A percentile compares a stretch with the other conserved stretches of the same genome.
phyloP scores from a whole-genome alignment of 805 yeast species.

The Kuraishia hungarica region DNA sequence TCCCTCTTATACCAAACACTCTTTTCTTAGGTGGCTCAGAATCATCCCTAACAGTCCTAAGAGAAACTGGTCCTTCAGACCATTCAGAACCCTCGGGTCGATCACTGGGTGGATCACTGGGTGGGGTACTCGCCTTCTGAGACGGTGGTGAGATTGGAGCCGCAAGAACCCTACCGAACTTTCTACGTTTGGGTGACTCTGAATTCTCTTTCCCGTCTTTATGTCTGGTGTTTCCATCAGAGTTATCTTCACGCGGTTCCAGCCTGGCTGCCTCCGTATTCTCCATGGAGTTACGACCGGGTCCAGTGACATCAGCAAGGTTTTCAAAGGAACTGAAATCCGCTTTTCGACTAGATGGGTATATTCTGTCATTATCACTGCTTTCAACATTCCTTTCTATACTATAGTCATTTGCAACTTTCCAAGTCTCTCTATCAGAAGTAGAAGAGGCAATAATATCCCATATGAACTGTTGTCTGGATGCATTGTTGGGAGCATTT shows the following conservation, averaged over 20 bases:
- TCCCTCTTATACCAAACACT: not conserved
- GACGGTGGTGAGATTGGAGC: not conserved
- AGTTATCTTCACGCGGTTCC: no score
- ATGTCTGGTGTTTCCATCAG: not conserved
- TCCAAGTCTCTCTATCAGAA: conserved; percentile 3
- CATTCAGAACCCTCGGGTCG: not conserved
- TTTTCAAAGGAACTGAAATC: not conserved
- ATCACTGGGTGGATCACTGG: no score
- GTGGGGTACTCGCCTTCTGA: not conserved
- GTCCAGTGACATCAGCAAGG: not conserved
- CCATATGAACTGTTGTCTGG: not conserved
- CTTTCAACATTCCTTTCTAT: not conserved
- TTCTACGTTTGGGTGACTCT: not conserved
- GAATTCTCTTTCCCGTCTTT: not conserved
- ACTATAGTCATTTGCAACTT: not conserved
- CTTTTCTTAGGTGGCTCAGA: not conserved
- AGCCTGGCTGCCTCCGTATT: no score
- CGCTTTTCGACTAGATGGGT: not conserved
- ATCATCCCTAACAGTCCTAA: not conserved
- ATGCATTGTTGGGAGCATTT: not conserved
- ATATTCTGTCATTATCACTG: not conserved
- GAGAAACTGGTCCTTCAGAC: not conserved
- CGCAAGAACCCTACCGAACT: not conserved
- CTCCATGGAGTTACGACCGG: not conserved
- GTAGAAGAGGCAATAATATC: not conserved